A percentile compares a stretch with the other conserved stretches of the same genome.
phyloP scores from a whole-genome alignment of 2,329 filamentous ascomycete species.

The Hypoxylon rubiginosum region DNA sequence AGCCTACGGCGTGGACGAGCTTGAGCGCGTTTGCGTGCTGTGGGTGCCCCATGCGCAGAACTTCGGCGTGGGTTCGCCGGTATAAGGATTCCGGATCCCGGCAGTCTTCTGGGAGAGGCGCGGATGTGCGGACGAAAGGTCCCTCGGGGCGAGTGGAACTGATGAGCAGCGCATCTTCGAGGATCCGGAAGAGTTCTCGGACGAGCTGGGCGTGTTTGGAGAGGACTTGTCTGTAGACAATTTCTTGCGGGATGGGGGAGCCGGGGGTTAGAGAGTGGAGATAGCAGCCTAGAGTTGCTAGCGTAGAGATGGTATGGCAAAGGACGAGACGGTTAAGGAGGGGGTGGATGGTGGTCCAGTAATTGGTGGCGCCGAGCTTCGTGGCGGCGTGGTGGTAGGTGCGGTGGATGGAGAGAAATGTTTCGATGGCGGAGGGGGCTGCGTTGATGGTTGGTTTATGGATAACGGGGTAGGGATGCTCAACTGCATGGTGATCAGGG shows the following conservation, averaged over 20 bases:
- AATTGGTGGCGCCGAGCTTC: not conserved
- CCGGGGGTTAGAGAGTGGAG: not conserved
- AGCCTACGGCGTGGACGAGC: constrained; percentile 39
- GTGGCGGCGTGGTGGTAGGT: not conserved
- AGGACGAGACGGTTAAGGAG: constrained; percentile 1
- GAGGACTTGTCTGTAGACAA: not conserved
- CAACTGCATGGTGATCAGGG: not conserved
- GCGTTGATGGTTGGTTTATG: not conserved
- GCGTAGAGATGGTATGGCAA: not conserved
- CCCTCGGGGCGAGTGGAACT: not conserved
- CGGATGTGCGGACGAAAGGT: constrained; percentile 12
- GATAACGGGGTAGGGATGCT: not conserved
- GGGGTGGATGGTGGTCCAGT: not conserved
- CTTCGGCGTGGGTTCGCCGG: constrained; percentile 25
- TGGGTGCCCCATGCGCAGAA: constrained; percentile 19
- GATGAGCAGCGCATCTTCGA: constrained; percentile 29
- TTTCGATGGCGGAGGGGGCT: not conserved
- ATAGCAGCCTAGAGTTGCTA: constrained; percentile 1
- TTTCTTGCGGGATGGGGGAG: constrained; percentile 1
- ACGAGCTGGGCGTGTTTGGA: constrained; percentile 19
- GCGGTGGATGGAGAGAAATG: not conserved
- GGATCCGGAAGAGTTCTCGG: constrained; percentile 15
- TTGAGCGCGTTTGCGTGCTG: constrained; percentile 38
- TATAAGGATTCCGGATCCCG: constrained; percentile 22
- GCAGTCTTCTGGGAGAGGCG: constrained; percentile 1